Base-by-base conservation (phyloP, 2,329 filamentous ascomycete genomes). In the Aspergillus quadrilineatus region DNA sequence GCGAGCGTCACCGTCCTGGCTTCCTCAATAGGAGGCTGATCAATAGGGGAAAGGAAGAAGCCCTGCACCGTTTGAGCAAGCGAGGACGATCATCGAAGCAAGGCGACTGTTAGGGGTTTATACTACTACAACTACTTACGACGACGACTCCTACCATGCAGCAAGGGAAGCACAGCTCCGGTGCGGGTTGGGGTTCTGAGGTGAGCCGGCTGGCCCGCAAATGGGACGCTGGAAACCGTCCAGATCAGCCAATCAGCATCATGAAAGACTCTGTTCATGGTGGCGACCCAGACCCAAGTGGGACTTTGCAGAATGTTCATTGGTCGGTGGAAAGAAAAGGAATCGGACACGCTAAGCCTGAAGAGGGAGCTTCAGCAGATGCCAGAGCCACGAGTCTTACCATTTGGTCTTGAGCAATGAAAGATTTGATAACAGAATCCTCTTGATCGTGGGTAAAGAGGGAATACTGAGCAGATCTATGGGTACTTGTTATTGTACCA, bases 321-420 rank as follows among this genome's bases (percentile, higher is more conserved):
- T 63, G 60, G 61, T 42, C 47, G 15, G 6, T 22, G 29, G 43
- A 12, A 22, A 46, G 55, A 52, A 57, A 59, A 37, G 53, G 53
- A 47, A 50, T 37, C 34, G 34, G 59, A 55, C 15, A 44, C 55
- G 55, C 67, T 63, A 67, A 63, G 59, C 70, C 69, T n/a, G 65
- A 68, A 71, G 63, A 61, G 69, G 69, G 69, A 73, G 68, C 67
- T 73, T 68, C 53, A 72, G 53, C 68, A 71, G 70, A 73, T 61
- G 62, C 43, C 39, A 22, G 15, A 9, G 7, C 39, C 6, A n/a
- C 15, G 32, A 41, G 17, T 17, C 30, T 47, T 49, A 41, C 36
- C 30, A 15, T 12, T 10, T 39, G 26, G n/a, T 48, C 39, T 26
- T 17, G 14, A 7, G 12, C 37, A 15, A n/a, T 26, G 34, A 22